Conservation (phyloP, 495 filamentous ascomycete genomes). For the Pyrenula aspistea region DNA sequence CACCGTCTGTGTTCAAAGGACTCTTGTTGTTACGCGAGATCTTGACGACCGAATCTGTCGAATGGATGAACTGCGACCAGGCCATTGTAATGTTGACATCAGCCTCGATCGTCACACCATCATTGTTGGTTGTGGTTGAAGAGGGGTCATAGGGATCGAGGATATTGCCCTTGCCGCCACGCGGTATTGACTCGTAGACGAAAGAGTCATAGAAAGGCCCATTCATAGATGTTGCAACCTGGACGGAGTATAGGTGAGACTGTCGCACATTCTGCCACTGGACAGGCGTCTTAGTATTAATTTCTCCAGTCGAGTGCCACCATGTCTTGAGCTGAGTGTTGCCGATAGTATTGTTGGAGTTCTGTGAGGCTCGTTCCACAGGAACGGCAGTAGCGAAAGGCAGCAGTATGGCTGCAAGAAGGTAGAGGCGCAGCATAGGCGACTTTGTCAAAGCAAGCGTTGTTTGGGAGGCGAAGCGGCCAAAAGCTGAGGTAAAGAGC, state of each 20-base stretch:
- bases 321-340: slow-evolving; percentile 10
- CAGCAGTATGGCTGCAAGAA: not conserved
- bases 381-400: not conserved
- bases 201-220: slow-evolving; percentile 5
- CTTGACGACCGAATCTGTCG: slow-evolving; percentile 10
- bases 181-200: slow-evolving; percentile 10
- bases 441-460: not conserved
- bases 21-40: slow-evolving; percentile 9
- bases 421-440: not conserved
- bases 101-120: slow-evolving; percentile 8
- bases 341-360: not conserved
- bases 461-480: not conserved
- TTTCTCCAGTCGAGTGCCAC: slow-evolving; percentile 14
- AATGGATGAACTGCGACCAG: slow-evolving; percentile 14
- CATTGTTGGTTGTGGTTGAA: slow-evolving; percentile 1
- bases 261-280: slow-evolving; percentile 4
- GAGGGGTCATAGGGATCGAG: slow-evolving; percentile 4
- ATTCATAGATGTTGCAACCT: slow-evolving; percentile 3
- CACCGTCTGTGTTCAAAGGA: slow-evolving; percentile 1
- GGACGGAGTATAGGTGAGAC: slow-evolving; percentile 7
- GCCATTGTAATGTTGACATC: slow-evolving; percentile 10
- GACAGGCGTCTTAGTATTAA: slow-evolving; percentile 6
- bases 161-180: slow-evolving; percentile 9
- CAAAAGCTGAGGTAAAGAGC: not conserved
- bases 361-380: not conserved